Evolutionary conservation across 2,329 filamentous ascomycete species (phyloP).

Genomic region (Neocucurbitaria cava): DNA sequence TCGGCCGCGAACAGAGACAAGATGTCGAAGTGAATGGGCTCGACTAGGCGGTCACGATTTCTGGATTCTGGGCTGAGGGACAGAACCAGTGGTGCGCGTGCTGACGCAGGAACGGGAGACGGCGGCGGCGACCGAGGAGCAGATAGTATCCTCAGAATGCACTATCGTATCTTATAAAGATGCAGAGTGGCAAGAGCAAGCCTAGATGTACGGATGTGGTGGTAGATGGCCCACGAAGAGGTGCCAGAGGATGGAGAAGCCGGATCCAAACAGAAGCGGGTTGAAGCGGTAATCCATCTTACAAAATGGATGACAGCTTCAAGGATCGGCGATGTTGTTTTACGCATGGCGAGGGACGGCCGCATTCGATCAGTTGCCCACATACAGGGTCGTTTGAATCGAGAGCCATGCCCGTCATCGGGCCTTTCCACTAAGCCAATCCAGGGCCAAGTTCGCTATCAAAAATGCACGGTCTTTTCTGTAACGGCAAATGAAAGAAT

Average conservation of each 20-base stretch:
- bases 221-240: neutral
- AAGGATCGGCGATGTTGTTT: constrained; percentile 33
- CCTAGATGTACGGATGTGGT: neutral
- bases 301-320: constrained; percentile 8
- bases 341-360: constrained; percentile 15
- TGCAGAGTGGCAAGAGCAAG: constrained; percentile 10
- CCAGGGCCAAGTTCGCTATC: constrained; percentile 7
- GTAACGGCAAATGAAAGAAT: neutral
- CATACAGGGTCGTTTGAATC: constrained; percentile 26
- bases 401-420: constrained; percentile 25
- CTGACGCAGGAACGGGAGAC: constrained; percentile 22
- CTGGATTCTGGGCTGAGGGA: constrained; percentile 6
- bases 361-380: constrained; percentile 26
- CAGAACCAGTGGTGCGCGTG: constrained; percentile 19
- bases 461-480: constrained; percentile 10
- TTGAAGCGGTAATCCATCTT: constrained; percentile 32
- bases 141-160: neutral
- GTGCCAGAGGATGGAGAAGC: constrained; percentile 6
- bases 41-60: constrained; percentile 6
- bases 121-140: constrained; percentile 6
- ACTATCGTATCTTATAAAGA: constrained; percentile 5
- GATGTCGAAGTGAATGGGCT: constrained; percentile 12
- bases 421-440: constrained; percentile 13
- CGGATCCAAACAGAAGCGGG: constrained; percentile 8
- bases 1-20: neutral